These are phyloP conservation scores for Elsinoe perseae DNA, from an alignment of 2,329 filamentous ascomycete species.

Conservation along the genomic window DNA sequence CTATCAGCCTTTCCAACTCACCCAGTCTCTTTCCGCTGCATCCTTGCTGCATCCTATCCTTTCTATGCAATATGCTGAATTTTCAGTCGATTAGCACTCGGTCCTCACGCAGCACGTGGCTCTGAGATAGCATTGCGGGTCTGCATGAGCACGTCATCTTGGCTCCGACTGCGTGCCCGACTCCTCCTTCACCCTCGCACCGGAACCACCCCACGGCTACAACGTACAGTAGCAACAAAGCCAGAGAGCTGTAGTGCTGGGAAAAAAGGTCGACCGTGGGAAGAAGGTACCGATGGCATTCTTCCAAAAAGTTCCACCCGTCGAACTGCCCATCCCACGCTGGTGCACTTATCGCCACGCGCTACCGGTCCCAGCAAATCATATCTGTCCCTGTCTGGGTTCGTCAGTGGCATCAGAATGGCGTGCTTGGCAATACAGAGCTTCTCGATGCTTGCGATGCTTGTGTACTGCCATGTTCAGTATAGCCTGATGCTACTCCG, in stretches of 20 bases:
- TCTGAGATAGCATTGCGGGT: neutral
- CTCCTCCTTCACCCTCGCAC: neutral
- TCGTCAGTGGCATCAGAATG: neutral
- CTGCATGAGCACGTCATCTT: constrained; percentile 1
- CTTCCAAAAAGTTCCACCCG: neutral
- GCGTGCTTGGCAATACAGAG: neutral
- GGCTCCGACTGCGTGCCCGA: neutral
- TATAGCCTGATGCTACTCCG: neutral
- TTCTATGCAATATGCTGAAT: too few relatives aligned
- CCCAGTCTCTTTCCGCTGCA: too few relatives aligned
- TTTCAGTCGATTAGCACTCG: neutral
- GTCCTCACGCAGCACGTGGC: neutral
- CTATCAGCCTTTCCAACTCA: too few relatives aligned
- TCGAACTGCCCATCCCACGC: neutral
- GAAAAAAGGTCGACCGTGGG: neutral
- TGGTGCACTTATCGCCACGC: neutral
- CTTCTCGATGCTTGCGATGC: neutral
- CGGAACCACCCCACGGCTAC: neutral
- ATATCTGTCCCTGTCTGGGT: neutral
- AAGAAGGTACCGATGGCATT: neutral
- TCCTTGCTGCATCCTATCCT: too few relatives aligned
- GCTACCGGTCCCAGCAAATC: neutral
- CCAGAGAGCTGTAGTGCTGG: neutral
- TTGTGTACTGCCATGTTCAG: neutral
- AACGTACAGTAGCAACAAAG: too few relatives aligned